These are phyloP conservation scores for Trichoderma gracile DNA, from an alignment of 2,329 filamentous ascomycete genomes.

Conservation along the genomic window DNA sequence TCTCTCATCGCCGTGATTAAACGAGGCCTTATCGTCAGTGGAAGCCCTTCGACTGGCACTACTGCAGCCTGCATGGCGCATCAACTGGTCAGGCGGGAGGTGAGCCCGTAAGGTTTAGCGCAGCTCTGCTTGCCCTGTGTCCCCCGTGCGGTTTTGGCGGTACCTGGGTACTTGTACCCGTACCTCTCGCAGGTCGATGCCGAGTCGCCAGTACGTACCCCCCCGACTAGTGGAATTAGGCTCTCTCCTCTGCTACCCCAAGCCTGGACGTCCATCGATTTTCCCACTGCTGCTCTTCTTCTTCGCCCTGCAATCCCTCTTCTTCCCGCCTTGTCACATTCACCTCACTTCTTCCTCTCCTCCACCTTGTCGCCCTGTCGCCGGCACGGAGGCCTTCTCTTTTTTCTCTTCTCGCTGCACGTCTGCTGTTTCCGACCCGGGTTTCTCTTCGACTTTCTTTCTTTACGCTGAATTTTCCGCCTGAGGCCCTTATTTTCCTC, in stretches of 20 bases:
- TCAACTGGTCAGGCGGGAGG: constrained; percentile 10
- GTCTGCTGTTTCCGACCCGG: neutral
- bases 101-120: constrained; percentile 5
- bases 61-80: neutral
- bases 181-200: neutral
- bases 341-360: constrained; percentile 2
- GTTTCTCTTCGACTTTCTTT: neutral
- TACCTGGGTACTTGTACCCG: neutral
- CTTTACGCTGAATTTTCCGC: constrained; percentile 7
- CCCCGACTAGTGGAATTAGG: constrained; percentile 22
- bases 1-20: no score
- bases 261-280: constrained; percentile 13
- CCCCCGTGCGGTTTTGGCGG: neutral
- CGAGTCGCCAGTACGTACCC: constrained; percentile 5
- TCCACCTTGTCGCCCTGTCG: constrained; percentile 17
- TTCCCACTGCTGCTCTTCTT: constrained; percentile 22
- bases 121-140: constrained; percentile 5
- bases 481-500: constrained; percentile 12
- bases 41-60: no score
- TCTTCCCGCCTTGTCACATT: constrained; percentile 14
- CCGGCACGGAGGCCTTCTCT: neutral
- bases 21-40: no score
- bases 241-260: constrained; percentile 16
- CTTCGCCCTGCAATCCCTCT: constrained; percentile 20
- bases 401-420: neutral